Conservation (phyloP, 78 protist species). For the Trichosphaerium sp. region DNA sequence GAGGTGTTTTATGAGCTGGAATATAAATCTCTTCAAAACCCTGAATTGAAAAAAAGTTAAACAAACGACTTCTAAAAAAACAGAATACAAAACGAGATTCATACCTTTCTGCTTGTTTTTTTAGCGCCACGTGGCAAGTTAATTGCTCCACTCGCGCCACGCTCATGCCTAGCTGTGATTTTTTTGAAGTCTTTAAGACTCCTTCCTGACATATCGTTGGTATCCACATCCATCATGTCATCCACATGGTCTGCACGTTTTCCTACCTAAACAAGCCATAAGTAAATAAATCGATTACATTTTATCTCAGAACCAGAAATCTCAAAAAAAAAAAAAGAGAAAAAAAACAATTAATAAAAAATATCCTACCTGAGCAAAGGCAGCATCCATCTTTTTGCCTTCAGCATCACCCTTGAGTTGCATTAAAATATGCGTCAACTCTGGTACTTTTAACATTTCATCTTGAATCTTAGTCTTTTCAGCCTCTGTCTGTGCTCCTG, state of each 20-base stretch:
- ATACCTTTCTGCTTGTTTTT: conserved; percentile 22
- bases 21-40: conserved; percentile 80
- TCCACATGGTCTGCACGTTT: background rate
- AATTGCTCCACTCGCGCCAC: conserved; percentile 7
- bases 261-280: background rate
- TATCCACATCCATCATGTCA: no score
- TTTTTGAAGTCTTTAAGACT: background rate
- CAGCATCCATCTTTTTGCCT: background rate
- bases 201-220: no score
- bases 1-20: conserved; percentile 59
- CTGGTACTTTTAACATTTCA: conserved; percentile 51
- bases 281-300: background rate
- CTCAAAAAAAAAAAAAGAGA: no score
- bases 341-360: no score
- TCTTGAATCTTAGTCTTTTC: conserved; percentile 51
- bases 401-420: conserved; percentile 27
- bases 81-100: background rate
- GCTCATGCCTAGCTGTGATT: background rate
- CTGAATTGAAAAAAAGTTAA: no score
- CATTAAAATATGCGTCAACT: conserved; percentile 9
- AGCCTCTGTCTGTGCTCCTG: conserved; percentile 47
- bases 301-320: no score
- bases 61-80: no score
- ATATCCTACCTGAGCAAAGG: background rate
- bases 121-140: conserved; percentile 66